phyloP scores from a whole-genome alignment of 164 flowering plant genomes.

The Taxillus chinensis region DNA sequence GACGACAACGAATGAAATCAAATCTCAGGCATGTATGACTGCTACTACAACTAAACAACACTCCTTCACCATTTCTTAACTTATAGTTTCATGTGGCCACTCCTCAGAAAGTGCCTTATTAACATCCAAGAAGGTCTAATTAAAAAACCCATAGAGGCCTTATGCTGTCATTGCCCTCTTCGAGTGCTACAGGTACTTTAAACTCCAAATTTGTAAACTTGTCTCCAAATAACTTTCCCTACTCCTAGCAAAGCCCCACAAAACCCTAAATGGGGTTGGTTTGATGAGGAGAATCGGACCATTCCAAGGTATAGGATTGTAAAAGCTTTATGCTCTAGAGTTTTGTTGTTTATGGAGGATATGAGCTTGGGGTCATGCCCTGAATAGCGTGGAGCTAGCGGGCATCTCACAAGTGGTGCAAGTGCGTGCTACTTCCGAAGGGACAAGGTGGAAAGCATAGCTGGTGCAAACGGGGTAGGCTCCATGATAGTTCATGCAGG shows the following conservation, averaged over 20 bases:
- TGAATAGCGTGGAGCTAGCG: too few relatives aligned
- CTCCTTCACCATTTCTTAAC: conserved; percentile 19
- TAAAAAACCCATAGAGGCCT: conserved; percentile 14
- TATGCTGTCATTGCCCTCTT: conserved; percentile 14
- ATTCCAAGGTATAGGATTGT: conserved; percentile 14
- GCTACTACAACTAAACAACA: neutral
- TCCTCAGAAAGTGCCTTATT: conserved; percentile 14
- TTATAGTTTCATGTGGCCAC: conserved; percentile 22
- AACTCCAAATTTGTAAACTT: conserved; percentile 14
- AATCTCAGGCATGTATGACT: too few relatives aligned
- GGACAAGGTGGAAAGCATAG: too few relatives aligned
- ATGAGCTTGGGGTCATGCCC: neutral
- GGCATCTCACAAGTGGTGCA: too few relatives aligned
- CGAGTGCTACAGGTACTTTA: conserved; percentile 12
- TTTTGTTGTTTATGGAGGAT: conserved; percentile 7
- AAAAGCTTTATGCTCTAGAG: conserved; percentile 7
- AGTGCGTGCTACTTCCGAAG: too few relatives aligned
- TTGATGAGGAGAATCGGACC: conserved; percentile 8
- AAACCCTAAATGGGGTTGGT: conserved; percentile 16
- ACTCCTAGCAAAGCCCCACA: conserved; percentile 14
- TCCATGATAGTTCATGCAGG: too few relatives aligned
- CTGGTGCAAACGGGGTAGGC: too few relatives aligned
- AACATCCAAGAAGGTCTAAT: conserved; percentile 6
- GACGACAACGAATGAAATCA: too few relatives aligned
- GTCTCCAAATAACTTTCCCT: conserved; percentile 9